Percentiles rank a stretch among this genome's conserved stretches.
These are phyloP conservation scores for Trichocomaceae sp. DNA, from an alignment of 2,329 filamentous ascomycete genomes.

Conservation along the genomic window DNA sequence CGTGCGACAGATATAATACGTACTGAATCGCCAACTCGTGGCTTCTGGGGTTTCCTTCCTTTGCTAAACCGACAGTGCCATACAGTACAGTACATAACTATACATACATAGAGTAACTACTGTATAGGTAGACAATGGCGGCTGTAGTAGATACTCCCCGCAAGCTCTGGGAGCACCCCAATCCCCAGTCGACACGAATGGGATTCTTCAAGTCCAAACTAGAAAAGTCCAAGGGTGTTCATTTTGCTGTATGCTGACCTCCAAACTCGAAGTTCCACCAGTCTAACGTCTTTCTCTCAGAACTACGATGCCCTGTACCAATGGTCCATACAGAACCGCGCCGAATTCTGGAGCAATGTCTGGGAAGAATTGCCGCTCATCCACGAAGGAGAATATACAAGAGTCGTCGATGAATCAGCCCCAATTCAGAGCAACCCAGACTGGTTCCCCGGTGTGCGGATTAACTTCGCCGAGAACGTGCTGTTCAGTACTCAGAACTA, in stretches of 20 bases:
- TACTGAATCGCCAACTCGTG: too few species aligned
- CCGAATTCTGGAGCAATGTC: constrained; percentile 59
- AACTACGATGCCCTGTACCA: constrained; percentile 63
- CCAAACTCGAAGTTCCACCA: too few species aligned
- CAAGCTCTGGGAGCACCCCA: constrained; percentile 63
- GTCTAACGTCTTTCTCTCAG: constrained; percentile 29
- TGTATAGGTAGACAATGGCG: constrained; percentile 2
- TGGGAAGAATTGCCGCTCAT: constrained; percentile 58
- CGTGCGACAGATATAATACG: too few species aligned
- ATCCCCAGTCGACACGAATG: constrained; percentile 58
- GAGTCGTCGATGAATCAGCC: constrained; percentile 61
- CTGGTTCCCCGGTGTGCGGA: constrained; percentile 68
- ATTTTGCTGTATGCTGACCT: constrained; percentile 47
- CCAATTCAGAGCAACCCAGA: constrained; percentile 65
- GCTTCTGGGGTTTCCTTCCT: background rate
- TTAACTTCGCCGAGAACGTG: constrained; percentile 78
- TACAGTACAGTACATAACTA: too few species aligned
- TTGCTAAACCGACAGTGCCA: background rate
- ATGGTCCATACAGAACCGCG: constrained; percentile 58
- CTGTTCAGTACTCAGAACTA: constrained; percentile 52
- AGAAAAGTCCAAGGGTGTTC: constrained; percentile 52
- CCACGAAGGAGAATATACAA: constrained; percentile 53
- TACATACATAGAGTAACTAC: too few species aligned
- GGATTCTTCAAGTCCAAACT: constrained; percentile 60
- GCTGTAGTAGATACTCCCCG: constrained; percentile 34